These are phyloP conservation scores for Scutellaria baicalensis DNA, from an alignment of 257 asterid genomes.

Conservation along the genomic window DNA sequence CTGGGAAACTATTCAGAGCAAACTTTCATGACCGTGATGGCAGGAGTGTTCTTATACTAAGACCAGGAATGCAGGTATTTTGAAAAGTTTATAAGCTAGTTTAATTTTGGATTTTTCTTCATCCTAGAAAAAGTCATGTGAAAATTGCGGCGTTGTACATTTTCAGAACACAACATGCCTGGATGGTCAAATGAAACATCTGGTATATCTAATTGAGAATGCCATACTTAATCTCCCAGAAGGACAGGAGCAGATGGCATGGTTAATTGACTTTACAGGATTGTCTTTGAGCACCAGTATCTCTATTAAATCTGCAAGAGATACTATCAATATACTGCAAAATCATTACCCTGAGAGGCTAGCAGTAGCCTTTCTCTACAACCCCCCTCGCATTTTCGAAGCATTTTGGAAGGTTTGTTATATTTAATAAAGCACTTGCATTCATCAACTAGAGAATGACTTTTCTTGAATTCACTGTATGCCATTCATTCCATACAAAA, in stretches of 20 bases:
- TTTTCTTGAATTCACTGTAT: neutral
- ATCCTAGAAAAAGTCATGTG: neutral
- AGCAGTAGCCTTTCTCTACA: conserved; percentile 74
- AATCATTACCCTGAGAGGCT: conserved; percentile 92
- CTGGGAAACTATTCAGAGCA: conserved; percentile 81
- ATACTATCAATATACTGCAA: conserved; percentile 64
- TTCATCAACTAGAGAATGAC: too few species aligned
- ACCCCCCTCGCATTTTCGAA: conserved; percentile 87
- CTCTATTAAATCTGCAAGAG: conserved; percentile 80
- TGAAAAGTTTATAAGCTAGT: conserved; percentile 1
- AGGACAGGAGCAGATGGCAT: conserved; percentile 91
- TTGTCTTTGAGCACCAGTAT: conserved; percentile 77
- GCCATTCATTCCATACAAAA: neutral
- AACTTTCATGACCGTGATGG: conserved; percentile 83
- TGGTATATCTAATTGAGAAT: conserved; percentile 86
- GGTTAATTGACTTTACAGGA: conserved; percentile 92
- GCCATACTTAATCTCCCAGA: conserved; percentile 90
- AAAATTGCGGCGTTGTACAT: neutral
- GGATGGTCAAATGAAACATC: conserved; percentile 80
- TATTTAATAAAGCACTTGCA: too few species aligned
- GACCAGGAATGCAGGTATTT: conserved; percentile 90
- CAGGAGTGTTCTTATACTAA: conserved; percentile 76
- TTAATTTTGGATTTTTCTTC: neutral
- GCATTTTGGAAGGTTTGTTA: conserved; percentile 89
- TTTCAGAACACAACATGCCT: conserved; percentile 73